Base-by-base conservation (phyloP, 768 basidiomycete species). In the Collybia nuda region DNA sequence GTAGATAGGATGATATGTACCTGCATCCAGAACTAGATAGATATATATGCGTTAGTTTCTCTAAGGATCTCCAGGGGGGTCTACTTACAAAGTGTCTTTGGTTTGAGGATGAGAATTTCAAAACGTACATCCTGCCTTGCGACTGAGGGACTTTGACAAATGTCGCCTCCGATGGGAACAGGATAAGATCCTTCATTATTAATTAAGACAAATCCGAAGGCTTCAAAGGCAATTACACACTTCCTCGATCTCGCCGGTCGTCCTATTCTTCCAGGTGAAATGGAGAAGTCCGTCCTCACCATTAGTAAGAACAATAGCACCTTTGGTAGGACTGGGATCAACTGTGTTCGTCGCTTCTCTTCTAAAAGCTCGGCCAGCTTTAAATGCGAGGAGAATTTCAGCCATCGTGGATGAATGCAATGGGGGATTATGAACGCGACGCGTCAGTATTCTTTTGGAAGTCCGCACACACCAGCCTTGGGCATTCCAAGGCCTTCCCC, bases 61-160 rank as follows among this genome's bases (percentile, higher is more conserved):
- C 44, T 14, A 12, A 42, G 6, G 12, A 28, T 7, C n/a, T 28
- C 15, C 50, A 28, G 2, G 52, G 8, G 55, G 55, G 28, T 14
- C 47, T n/a, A 75, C 84, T 67, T 62, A 95, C 93, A 66, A 97
- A 96, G 66, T 94, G 89, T 54, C 84, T 82, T 62, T 92, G 89
- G 64, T 92, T 81, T 12, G 93, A 95, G 18, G 90, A 93, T 0
- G 88, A 85, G 73, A 97, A 96, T 69, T 90, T 92, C 65, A 96
- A 85, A 54, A 95, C 90, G 58, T 90, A 92, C 4, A 87, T 84
- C 53, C 92, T 75, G 5, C 88, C 90, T 26, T 74, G 44, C 6
- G 86, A 79, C 60, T 91, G 82, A 1, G 79, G 53, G 8, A 95
- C 87, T 66, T 85, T 87, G 57, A 77, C 76, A 62, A 97, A 92